These are phyloP conservation scores for Emmonsiellopsis sp. DNA, from an alignment of 2,329 filamentous ascomycete species.

Conservation along the genomic window DNA sequence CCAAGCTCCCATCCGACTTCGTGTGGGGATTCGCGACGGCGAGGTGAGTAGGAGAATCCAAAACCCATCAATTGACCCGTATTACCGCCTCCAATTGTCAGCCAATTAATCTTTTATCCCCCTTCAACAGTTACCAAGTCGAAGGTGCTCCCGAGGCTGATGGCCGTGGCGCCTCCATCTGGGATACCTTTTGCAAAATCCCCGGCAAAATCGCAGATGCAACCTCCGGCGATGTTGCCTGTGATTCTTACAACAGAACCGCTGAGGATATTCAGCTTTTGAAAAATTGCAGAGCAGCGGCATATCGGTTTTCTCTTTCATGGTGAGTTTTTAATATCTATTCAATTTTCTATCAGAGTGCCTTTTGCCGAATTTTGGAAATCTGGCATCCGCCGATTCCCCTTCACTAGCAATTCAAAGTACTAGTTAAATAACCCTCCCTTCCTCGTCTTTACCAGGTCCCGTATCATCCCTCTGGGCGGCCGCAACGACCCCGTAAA, in stretches of 20 bases:
- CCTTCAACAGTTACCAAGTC: conserved; percentile 63
- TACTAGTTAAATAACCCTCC: no score
- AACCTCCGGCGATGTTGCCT: conserved; percentile 65
- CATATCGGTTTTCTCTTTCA: conserved; percentile 77
- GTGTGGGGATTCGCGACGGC: conserved; percentile 74
- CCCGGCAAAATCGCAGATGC: conserved; percentile 76
- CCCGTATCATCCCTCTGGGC: conserved; percentile 75
- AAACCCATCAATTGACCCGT: background rate
- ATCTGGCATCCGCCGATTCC: no score
- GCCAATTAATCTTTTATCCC: background rate
- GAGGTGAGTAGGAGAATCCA: conserved; percentile 41
- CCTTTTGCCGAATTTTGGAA: no score
- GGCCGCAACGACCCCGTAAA: conserved; percentile 76
- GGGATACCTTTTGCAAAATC: conserved; percentile 78
- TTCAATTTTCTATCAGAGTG: background rate
- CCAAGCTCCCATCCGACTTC: conserved; percentile 56
- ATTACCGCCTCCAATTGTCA: background rate
- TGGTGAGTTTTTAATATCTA: conserved; percentile 36
- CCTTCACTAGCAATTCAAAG: no score
- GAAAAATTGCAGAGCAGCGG: conserved; percentile 61
- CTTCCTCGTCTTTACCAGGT: conserved; percentile 22
- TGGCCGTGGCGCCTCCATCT: conserved; percentile 73
- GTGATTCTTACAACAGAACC: conserved; percentile 77
- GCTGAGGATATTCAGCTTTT: conserved; percentile 68
- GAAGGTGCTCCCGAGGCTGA: conserved; percentile 67